phyloP scores from a whole-genome alignment of 2,329 filamentous ascomycete genomes.

The Venturia carpophila region DNA sequence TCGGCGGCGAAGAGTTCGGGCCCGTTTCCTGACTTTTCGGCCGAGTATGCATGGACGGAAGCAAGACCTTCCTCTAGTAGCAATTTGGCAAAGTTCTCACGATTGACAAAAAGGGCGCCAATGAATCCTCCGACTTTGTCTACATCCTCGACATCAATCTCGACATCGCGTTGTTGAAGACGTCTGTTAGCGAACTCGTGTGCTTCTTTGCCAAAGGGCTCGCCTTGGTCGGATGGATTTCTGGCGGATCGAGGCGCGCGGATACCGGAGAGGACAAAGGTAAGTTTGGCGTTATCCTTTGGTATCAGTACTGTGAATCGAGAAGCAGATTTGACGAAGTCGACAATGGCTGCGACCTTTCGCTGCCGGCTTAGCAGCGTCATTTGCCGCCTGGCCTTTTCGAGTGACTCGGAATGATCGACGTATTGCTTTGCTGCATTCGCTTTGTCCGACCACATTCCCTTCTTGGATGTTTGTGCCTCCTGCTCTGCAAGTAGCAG shows the following conservation, averaged over 20 bases:
- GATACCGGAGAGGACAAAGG: conserved; percentile 88
- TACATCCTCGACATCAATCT: conserved; percentile 88
- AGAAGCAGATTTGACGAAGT: conserved; percentile 96
- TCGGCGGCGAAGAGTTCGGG: conserved; percentile 82
- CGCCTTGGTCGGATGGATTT: conserved; percentile 68
- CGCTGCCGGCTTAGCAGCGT: conserved; percentile 82
- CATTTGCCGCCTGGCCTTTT: conserved; percentile 93
- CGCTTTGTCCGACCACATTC: conserved; percentile 89
- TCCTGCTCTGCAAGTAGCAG: conserved; percentile 69
- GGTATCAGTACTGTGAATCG: conserved; percentile 89
- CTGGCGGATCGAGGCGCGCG: conserved; percentile 82
- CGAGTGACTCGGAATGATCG: conserved; percentile 84
- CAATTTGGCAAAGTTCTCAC: conserved; percentile 89
- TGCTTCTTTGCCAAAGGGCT: conserved; percentile 93
- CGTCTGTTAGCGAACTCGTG: conserved; percentile 83
- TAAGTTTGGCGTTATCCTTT: conserved; percentile 88
- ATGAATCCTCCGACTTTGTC: conserved; percentile 98
- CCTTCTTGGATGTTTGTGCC: conserved; percentile 81
- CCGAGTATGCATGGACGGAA: conserved; percentile 87
- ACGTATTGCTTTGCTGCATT: conserved; percentile 74
- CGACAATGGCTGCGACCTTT: conserved; percentile 85
- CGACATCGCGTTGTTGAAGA: conserved; percentile 88
- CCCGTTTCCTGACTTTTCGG: conserved; percentile 87
- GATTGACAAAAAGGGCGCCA: conserved; percentile 84
- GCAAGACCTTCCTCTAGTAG: conserved; percentile 92